Evolutionary conservation across 1,284 basidiomycete genomes (phyloP).

Genomic region (Cryptococcus jaspeensis): DNA sequence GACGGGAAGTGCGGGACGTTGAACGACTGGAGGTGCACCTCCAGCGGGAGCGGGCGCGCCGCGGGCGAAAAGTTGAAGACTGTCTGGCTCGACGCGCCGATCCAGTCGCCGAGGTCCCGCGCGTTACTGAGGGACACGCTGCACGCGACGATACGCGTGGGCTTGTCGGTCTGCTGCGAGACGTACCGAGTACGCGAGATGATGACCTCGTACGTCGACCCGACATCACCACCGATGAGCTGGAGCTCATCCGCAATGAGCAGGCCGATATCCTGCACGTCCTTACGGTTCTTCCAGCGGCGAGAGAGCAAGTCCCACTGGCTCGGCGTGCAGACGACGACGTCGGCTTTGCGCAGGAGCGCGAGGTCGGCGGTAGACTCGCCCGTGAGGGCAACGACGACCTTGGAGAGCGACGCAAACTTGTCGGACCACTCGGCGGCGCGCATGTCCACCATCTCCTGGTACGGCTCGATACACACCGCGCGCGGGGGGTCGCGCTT

Average conservation of each 20-base stretch:
- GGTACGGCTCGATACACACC: constrained; percentile 94
- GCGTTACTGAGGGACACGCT: constrained; percentile 96
- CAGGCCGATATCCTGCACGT: constrained; percentile 88
- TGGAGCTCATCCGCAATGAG: constrained; percentile 96
- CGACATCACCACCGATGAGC: constrained; percentile 85
- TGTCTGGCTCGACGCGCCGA: constrained; percentile 85
- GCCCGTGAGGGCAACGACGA: constrained; percentile 87
- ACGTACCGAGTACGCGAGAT: constrained; percentile 93
- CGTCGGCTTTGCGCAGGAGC: constrained; percentile 81
- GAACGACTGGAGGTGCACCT: constrained; percentile 96
- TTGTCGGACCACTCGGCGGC: constrained; percentile 86
- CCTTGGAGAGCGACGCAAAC: constrained; percentile 80
- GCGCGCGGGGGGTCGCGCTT: constrained; percentile 79
- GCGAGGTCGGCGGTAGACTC: constrained; percentile 93
- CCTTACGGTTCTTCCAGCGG: constrained; percentile 90
- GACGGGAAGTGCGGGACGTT: constrained; percentile 96
- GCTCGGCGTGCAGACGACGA: constrained; percentile 87
- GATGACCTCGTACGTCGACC: constrained; percentile 93
- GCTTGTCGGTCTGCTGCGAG: constrained; percentile 86
- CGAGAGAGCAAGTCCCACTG: constrained; percentile 97
- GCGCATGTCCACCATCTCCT: constrained; percentile 91
- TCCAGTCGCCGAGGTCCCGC: constrained; percentile 95
- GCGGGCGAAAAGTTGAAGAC: constrained; percentile 98
- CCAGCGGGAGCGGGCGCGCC: constrained; percentile 92
- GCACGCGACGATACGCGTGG: constrained; percentile 90